These are phyloP conservation scores for Cubamyces sp. DNA, from an alignment of 768 basidiomycete genomes.

Conservation along the genomic window DNA sequence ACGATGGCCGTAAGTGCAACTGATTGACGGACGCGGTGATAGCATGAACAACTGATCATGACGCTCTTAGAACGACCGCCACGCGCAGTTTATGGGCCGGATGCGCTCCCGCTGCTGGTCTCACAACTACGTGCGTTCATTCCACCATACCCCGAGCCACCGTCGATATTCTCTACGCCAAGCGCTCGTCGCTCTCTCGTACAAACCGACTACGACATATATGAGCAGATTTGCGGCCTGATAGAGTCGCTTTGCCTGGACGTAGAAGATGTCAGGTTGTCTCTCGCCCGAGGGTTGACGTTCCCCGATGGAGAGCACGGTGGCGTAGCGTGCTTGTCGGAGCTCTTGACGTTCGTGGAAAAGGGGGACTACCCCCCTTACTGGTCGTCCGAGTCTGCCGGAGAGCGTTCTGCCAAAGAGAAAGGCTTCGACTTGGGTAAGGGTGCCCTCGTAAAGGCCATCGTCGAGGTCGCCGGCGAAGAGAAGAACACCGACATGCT, in stretches of 20 bases:
- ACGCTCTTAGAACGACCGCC: constrained; percentile 39
- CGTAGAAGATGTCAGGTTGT: constrained; percentile 73
- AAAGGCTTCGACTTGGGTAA: constrained; percentile 83
- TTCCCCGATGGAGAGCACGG: constrained; percentile 58
- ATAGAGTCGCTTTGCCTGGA: constrained; percentile 81
- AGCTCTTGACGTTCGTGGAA: constrained; percentile 77
- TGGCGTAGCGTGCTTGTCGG: constrained; percentile 59
- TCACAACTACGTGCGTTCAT: constrained; percentile 61
- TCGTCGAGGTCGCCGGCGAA: constrained; percentile 86
- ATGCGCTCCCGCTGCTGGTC: constrained; percentile 66
- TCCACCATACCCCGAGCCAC: constrained; percentile 51
- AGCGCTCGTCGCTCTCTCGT: constrained; percentile 50
- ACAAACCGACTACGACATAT: constrained; percentile 68
- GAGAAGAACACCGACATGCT: constrained; percentile 76
- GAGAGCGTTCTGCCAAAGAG: constrained; percentile 61
- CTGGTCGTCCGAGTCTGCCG: constrained; percentile 53
- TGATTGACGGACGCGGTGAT: background rate
- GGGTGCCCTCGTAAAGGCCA: constrained; percentile 80
- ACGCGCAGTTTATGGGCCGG: constrained; percentile 60
- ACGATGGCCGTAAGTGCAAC: constrained; percentile 44
- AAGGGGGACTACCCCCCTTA: constrained; percentile 65
- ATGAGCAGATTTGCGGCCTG: constrained; percentile 75
- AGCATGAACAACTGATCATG: background rate
- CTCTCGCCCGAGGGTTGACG: constrained; percentile 66
- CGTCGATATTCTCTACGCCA: constrained; percentile 44